Conservation (phyloP, 345 rosid genomes). For the Angophora floribunda region DNA sequence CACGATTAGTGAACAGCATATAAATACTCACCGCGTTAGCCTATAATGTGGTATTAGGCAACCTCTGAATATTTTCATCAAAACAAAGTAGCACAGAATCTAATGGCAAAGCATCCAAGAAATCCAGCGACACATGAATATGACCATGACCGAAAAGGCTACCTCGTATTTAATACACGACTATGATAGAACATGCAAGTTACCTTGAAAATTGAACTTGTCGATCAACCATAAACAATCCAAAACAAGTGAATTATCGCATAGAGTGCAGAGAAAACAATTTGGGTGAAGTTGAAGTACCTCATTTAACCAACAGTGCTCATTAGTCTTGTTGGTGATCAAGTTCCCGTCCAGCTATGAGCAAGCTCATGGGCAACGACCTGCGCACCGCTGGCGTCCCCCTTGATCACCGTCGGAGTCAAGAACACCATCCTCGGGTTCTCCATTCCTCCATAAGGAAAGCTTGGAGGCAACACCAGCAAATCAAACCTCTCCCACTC, state of each 20-base stretch:
- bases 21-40: too few relatives aligned
- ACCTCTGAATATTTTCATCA: too few relatives aligned
- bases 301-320: slow-evolving; percentile 97
- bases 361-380: slow-evolving; percentile 92
- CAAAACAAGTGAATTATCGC: neutral
- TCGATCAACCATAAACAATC: neutral
- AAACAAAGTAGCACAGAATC: too few relatives aligned
- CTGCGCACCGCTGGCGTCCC: slow-evolving; percentile 84
- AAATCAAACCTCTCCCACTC: slow-evolving; percentile 88
- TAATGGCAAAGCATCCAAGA: too few relatives aligned
- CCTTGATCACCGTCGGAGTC: slow-evolving; percentile 87
- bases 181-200: too few relatives aligned
- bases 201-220: neutral
- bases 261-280: neutral
- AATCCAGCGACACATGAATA: too few relatives aligned
- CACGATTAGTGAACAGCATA: too few relatives aligned
- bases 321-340: slow-evolving; percentile 78
- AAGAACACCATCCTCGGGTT: slow-evolving; percentile 82
- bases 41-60: too few relatives aligned
- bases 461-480: slow-evolving; percentile 81
- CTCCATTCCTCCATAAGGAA: slow-evolving; percentile 94
- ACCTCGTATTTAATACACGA: too few relatives aligned
- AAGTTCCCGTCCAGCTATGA: slow-evolving; percentile 91
- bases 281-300: slow-evolving; percentile 5
- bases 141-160: too few relatives aligned